Percentiles rank a stretch among this genome's conserved stretches.
These are phyloP conservation scores for Paramecium primaurelia DNA, from an alignment of 73 alveolate genomes.

Conservation along the genomic window DNA sequence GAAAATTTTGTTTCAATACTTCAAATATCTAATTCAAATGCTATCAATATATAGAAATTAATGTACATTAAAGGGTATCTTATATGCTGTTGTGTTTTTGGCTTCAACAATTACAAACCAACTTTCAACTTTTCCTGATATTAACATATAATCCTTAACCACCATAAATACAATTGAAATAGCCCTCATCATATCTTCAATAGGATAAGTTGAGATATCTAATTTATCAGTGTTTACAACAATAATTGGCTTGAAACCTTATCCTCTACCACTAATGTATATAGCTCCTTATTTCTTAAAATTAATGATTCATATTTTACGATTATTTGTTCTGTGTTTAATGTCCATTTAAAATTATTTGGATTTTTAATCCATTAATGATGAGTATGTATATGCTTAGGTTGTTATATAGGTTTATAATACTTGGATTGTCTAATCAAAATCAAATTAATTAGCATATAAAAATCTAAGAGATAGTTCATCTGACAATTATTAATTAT, in stretches of 20 bases:
- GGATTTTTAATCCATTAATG: not conserved
- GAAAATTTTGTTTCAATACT: not conserved
- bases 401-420: not conserved
- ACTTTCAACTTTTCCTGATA: not conserved
- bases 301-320: not conserved
- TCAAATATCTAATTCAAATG: not conserved
- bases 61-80: not conserved
- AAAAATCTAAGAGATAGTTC: not conserved
- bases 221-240: not conserved
- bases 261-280: constrained; percentile 31
- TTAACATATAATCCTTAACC: not conserved
- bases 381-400: not conserved
- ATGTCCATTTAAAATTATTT: not conserved
- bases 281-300: not conserved
- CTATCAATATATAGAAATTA: not conserved
- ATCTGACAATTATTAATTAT: not conserved
- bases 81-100: not conserved
- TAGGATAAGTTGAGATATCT: not conserved
- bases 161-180: not conserved
- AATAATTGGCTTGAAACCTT: not conserved
- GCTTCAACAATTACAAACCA: constrained; percentile 36
- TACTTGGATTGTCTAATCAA: not conserved
- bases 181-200: constrained; percentile 7
- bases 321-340: not conserved
- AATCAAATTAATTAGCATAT: constrained; percentile 16